Conservation (phyloP, 2,329 filamentous ascomycete genomes). For the Fusarium setosum region DNA sequence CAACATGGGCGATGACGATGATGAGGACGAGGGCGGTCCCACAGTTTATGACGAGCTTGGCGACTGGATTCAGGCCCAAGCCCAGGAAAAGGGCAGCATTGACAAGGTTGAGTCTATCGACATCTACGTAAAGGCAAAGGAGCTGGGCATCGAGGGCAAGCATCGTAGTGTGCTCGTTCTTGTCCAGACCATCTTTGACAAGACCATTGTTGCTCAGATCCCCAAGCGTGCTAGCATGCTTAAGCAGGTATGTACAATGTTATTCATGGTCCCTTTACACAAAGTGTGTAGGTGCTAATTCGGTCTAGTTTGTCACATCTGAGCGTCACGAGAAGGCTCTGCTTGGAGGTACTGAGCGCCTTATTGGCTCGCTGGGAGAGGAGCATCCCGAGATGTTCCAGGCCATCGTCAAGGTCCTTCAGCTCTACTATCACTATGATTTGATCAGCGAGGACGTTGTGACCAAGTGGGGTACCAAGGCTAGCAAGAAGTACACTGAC, state of each 20-base stretch:
- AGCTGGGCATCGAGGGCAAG: conserved; percentile 93
- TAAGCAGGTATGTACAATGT: conserved; percentile 74
- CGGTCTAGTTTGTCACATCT: conserved; percentile 77
- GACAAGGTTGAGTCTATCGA: conserved; percentile 87
- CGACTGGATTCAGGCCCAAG: conserved; percentile 87
- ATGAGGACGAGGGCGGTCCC: conserved; percentile 82
- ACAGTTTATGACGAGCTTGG: conserved; percentile 91
- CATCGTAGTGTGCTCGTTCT: conserved; percentile 93
- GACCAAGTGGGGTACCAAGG: conserved; percentile 91
- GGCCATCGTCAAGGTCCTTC: conserved; percentile 86
- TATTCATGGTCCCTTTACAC: not conserved
- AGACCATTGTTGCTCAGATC: conserved; percentile 90
- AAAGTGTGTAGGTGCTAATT: conserved; percentile 43
- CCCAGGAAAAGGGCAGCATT: conserved; percentile 77
- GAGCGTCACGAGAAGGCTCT: conserved; percentile 97
- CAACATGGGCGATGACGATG: conserved; percentile 82
- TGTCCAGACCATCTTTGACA: conserved; percentile 92
- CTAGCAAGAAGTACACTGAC: conserved; percentile 98
- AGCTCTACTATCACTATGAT: conserved; percentile 91
- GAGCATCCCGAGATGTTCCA: conserved; percentile 81
- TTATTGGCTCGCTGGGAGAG: conserved; percentile 77
- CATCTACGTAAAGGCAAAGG: conserved; percentile 96
- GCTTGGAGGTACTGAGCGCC: conserved; percentile 93
- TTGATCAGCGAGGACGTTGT: conserved; percentile 89
- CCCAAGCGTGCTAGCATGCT: conserved; percentile 85